Base-by-base conservation (phyloP, 2,329 filamentous ascomycete genomes). In the Elsinoe fawcettii region DNA sequence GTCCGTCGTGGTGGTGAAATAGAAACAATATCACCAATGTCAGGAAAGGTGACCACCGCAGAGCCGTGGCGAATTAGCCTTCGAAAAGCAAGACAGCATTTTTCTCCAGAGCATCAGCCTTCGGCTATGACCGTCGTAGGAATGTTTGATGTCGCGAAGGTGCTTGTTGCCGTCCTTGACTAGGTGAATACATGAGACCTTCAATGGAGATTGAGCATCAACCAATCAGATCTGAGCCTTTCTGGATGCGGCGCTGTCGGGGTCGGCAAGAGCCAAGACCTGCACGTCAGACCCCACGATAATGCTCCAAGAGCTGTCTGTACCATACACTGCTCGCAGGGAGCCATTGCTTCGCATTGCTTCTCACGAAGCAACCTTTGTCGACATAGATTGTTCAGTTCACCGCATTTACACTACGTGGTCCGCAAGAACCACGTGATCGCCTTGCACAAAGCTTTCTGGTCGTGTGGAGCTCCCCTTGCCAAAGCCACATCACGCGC, bases 231-330 rank as follows among this genome's bases (percentile, higher is more conserved):
- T 22, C 22, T 22, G 20, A 53, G 14, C 16, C 22, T n/a, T 43
- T 55, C 36, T 18, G 16, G 37, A 44, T 43, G 53, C 53, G 53
- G 53, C 53, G 43, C 49, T 22, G 46, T 51, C 46, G 25, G 46
- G 9, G 12, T 14, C 44, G 14, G 44, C 22, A 49, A 25, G 14
- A 23, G 30, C 46, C 46, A 34, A 51, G 25, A 51, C 25, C 27
- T 34, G 49, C 25, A 37, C 49, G 49, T 53, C 49, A 53, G 34
- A 53, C 49, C 49, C 49, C 49, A 53, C 49, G 49, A 37, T 53
- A 53, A 51, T 37, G 27, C 34, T 39, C 49, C 32, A 22, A 23
- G 6, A 25, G 49, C 32, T 39, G 20, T 9, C 14, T 20, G 14
- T 11, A 8, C 14, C 12, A 37, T 34, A 22, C 32, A 53, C 12